These are phyloP conservation scores for Xylaria intraflava DNA, from an alignment of 495 filamentous ascomycete genomes.

Conservation along the genomic window DNA sequence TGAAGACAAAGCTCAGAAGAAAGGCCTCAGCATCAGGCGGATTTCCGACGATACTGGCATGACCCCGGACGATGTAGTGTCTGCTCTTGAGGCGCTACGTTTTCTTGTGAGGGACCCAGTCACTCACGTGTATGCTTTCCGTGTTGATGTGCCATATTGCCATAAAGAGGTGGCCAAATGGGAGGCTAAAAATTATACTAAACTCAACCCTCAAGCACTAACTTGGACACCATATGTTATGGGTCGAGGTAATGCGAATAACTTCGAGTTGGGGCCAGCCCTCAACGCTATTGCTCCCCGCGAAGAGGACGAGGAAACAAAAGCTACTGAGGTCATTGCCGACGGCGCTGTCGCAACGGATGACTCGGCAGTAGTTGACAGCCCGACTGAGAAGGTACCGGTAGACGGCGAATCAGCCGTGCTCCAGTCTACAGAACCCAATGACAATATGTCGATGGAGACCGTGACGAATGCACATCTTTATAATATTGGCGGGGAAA, in stretches of 20 bases:
- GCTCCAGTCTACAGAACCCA: constrained; percentile 41
- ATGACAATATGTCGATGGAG: constrained; percentile 23
- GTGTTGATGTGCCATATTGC: constrained; percentile 76
- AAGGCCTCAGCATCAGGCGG: constrained; percentile 62
- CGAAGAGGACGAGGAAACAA: constrained; percentile 58
- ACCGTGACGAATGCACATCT: constrained; percentile 25
- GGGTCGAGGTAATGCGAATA: constrained; percentile 75
- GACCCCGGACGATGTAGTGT: constrained; percentile 93
- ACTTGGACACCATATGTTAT: constrained; percentile 98
- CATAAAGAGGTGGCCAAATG: constrained; percentile 77
- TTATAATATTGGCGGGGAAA: constrained; percentile 19
- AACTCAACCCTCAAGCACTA: constrained; percentile 71
- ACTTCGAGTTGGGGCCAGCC: constrained; percentile 76
- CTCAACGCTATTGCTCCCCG: constrained; percentile 82
- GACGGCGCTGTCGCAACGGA: constrained; percentile 29
- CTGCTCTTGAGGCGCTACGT: constrained; percentile 80
- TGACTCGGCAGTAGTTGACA: constrained; percentile 19
- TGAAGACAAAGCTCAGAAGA: constrained; percentile 48
- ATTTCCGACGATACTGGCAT: constrained; percentile 90
- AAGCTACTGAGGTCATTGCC: constrained; percentile 26
- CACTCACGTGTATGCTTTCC: constrained; percentile 80
- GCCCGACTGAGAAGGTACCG: constrained; percentile 12
- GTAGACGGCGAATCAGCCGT: constrained; percentile 19
- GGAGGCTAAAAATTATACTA: constrained; percentile 80
- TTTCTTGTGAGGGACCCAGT: constrained; percentile 84